Evolutionary conservation across 306 rosid genomes (phyloP), one percentile per base, ranked within the genome.

Genomic region (Pyrus pyrifolia): DNA sequence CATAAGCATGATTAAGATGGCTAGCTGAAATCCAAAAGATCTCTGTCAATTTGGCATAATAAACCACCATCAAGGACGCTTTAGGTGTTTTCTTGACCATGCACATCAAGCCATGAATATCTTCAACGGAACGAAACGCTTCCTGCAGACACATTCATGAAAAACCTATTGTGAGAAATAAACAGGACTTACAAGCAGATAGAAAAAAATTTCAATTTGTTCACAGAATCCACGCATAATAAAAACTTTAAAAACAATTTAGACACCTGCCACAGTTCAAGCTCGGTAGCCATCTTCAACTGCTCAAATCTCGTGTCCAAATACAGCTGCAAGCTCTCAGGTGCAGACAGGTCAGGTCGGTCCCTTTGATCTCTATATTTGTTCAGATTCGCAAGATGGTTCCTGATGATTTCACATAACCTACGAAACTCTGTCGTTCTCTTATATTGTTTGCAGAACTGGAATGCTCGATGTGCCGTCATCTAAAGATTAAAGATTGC

Each of bases 401-500:
- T 92, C 76, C 99, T 82, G 44, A 96, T 96, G 78, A 92, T 96
- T 84, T 96, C 99, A 74, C 99, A 96, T 3, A 92, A 82, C 76
- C 98, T 89, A 44, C 98, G 93, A 68, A 96, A 96, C 79, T 96
- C 99, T 8, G 99, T 96, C 18, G 97, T 89, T 70, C 99, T 82
- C 74, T 96, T 96, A 55, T 96, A 96, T 72, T 89, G 97, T 88
- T 96, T 96, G 84, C 99, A 96, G 84, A 96, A 96, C 86, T 96
- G 99, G 83, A 96, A 96, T 71, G 99, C 97, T 71, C 99, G 93
- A 78, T 96, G 99, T 17, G 99, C 99, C 33, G 99, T 96, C 99
- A 96, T 96, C 99, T 96, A 85, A 84, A 81, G 27, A 78, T 51
- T 17, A 67, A 74, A 68, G 40, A 22, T 46, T 7, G 3, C 74